Evolutionary conservation across 192 early-diverging fungal species (phyloP).

Genomic region (Backusella circina): DNA sequence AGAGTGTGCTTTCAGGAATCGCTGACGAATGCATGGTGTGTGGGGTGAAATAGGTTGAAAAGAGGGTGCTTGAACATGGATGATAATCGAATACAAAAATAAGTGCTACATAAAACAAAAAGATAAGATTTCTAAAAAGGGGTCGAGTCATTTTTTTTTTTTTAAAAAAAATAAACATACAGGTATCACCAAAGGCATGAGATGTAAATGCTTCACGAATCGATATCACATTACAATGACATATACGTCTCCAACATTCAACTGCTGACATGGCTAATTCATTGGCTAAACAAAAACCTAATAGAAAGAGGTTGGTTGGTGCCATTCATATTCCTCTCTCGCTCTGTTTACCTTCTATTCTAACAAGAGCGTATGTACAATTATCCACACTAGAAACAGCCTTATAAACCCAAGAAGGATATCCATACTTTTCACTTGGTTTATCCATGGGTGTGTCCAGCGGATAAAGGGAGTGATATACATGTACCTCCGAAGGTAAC

Average conservation of each 20-base stretch:
- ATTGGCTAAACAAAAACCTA: conserved; percentile 68
- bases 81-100: conserved; percentile 94
- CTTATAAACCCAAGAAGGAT: conserved; percentile 79
- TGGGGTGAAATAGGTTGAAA: conserved; percentile 58
- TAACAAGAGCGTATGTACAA: conserved; percentile 70
- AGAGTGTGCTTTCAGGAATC: conserved; percentile 68
- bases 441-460: conserved; percentile 56
- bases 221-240: conserved; percentile 79
- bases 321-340: background rate
- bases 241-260: conserved; percentile 80
- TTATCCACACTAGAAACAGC: conserved; percentile 82
- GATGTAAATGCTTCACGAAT: conserved; percentile 94
- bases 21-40: conserved; percentile 18
- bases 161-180: conserved; percentile 45
- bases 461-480: conserved; percentile 83
- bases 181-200: conserved; percentile 89
- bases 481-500: conserved; percentile 77
- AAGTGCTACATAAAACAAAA: conserved; percentile 55
- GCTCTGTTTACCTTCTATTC: conserved; percentile 67
- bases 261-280: conserved; percentile 79
- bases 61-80: conserved; percentile 71
- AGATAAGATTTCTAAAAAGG: background rate
- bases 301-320: background rate
- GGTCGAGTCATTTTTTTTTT: background rate
- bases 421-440: conserved; percentile 47